These are phyloP conservation scores for Blastocystis sp. DNA, from an alignment of 352 stramenopile species.

Conservation along the genomic window DNA sequence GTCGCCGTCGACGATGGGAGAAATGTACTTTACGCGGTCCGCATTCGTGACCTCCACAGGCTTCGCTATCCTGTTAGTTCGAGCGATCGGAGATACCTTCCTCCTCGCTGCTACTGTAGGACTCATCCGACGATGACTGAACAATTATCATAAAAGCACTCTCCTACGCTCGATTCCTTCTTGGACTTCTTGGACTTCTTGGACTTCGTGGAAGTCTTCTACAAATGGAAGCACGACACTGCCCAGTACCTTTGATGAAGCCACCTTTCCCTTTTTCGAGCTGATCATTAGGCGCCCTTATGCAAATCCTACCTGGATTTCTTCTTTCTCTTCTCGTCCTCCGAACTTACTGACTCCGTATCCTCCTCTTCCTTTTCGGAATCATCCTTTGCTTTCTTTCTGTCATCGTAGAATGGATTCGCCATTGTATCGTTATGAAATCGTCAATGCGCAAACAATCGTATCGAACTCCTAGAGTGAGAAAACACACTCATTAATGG, in stretches of 20 bases:
- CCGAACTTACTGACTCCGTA: background rate
- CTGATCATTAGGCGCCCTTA: background rate
- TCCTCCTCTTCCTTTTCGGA: background rate
- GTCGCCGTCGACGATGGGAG: background rate
- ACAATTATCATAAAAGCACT: background rate
- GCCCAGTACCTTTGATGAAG: background rate
- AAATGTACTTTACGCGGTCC: background rate
- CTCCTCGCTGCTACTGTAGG: background rate
- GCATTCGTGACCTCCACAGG: background rate
- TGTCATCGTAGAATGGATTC: conserved; percentile 42
- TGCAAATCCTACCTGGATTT: background rate
- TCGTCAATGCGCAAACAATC: no score
- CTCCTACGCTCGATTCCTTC: background rate
- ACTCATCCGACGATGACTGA: background rate
- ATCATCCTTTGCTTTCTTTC: background rate
- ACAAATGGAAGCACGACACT: background rate
- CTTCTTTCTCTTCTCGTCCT: background rate
- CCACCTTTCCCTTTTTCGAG: background rate
- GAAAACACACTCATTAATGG: no score
- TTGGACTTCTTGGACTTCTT: conserved; percentile 20
- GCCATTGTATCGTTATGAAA: no score
- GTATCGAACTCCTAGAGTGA: no score
- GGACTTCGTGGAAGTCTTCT: background rate
- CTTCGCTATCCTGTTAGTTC: background rate
- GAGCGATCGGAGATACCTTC: background rate